A percentile compares a stretch with the other conserved stretches of the same genome.
Conservation (phyloP, 2,329 filamentous ascomycete species). For the Fusarium xyrophilum region DNA sequence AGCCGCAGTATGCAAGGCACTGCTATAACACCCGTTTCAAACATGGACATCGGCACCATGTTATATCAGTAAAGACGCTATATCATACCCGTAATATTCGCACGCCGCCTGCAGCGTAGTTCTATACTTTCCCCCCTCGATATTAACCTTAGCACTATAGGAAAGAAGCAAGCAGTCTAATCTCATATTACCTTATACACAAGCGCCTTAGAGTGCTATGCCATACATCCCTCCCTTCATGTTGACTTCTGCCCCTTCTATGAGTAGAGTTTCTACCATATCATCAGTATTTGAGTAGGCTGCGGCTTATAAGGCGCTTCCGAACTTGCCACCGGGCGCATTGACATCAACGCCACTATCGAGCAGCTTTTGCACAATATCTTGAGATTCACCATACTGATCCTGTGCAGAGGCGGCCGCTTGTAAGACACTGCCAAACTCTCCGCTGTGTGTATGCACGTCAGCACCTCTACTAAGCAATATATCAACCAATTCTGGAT, state of each 20-base stretch:
- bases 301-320: not conserved
- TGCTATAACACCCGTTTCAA: accelerated
- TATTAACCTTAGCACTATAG: accelerated
- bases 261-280: accelerated
- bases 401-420: accelerated
- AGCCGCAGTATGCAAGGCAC: not conserved
- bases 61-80: no score
- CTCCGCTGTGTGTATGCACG: accelerated
- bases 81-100: no score
- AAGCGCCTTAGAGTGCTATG: not conserved
- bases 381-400: no score
- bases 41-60: not conserved
- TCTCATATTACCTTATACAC: accelerated
- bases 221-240: accelerated
- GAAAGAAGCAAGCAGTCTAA: accelerated
- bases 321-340: not conserved
- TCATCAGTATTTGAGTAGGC: accelerated
- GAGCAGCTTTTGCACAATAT: not conserved
- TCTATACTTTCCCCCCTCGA: accelerated
- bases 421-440: accelerated
- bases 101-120: not conserved
- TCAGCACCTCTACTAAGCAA: not conserved
- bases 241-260: accelerated
- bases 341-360: not conserved
- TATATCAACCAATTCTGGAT: accelerated